Conservation (phyloP, 75 land plant species). For the Cryptomeria japonica region DNA sequence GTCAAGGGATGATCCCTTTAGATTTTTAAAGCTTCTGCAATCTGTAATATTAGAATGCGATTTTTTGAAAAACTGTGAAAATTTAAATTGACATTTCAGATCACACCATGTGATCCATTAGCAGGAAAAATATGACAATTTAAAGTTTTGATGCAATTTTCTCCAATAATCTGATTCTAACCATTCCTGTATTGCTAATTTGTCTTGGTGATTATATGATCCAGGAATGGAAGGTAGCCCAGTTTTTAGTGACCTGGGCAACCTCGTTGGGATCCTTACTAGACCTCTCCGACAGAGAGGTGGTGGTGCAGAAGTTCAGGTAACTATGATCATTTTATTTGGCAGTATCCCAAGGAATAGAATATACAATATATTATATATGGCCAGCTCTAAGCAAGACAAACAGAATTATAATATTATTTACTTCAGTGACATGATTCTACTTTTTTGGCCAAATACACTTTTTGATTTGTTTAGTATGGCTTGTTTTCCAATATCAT, state of each 20-base stretch:
- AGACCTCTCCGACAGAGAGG: constrained; percentile 70
- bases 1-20: not conserved
- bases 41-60: not conserved
- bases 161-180: not conserved
- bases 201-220: constrained; percentile 3
- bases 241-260: constrained; percentile 61
- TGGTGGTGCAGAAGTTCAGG: constrained; percentile 91
- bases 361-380: not conserved
- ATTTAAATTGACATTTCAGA: too few relatives aligned
- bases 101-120: too few relatives aligned
- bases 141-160: constrained; percentile 1
- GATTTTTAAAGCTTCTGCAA: too few relatives aligned
- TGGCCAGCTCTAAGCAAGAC: not conserved
- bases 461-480: not conserved
- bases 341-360: not conserved
- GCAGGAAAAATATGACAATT: too few relatives aligned
- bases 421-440: not conserved
- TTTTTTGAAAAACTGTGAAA: constrained; percentile 2
- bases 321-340: constrained; percentile 12
- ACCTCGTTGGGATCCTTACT: constrained; percentile 67
- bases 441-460: not conserved
- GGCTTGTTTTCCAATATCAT: not conserved
- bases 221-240: constrained; percentile 97
- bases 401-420: not conserved
- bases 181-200: not conserved